These are phyloP conservation scores for Boletellus deceptivus DNA, from an alignment of 1,284 basidiomycete species.

Conservation along the genomic window DNA sequence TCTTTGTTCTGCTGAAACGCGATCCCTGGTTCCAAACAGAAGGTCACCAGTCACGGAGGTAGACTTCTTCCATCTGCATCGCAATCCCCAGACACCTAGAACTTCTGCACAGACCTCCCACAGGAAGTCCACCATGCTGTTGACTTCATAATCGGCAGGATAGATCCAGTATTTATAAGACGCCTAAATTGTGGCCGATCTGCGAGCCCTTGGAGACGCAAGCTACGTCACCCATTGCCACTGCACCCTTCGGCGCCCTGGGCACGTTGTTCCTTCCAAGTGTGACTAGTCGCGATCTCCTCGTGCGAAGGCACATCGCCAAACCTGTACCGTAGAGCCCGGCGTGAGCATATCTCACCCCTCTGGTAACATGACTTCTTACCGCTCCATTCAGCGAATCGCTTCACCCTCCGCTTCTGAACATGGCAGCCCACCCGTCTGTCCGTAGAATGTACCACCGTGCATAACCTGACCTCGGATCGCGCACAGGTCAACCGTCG, in stretches of 20 bases:
- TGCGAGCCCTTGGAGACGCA: not conserved
- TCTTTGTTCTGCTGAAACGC: not conserved
- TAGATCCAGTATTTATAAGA: too few relatives aligned
- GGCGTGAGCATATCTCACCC: not conserved
- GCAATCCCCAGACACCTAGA: not conserved
- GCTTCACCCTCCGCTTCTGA: not conserved
- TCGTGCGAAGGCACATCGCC: not conserved
- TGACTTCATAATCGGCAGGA: not conserved
- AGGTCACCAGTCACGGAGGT: too few relatives aligned
- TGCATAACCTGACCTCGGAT: not conserved
- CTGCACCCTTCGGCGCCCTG: not conserved
- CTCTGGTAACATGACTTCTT: not conserved
- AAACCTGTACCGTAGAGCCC: not conserved
- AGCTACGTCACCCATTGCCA: not conserved
- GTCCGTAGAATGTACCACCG: not conserved
- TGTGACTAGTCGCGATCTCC: not conserved
- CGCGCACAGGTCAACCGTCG: not conserved
- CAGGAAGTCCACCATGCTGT: not conserved
- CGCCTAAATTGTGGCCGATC: not conserved
- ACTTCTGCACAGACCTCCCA: not conserved
- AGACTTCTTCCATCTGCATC: not conserved
- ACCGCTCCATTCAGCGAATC: not conserved
- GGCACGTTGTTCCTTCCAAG: not conserved
- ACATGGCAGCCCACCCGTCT: not conserved
- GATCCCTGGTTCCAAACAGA: too few relatives aligned